A percentile compares a stretch with the other conserved stretches of the same genome.
These are phyloP conservation scores for Coemansia aciculifera DNA, from an alignment of 192 early-diverging fungal genomes.

Conservation along the genomic window DNA sequence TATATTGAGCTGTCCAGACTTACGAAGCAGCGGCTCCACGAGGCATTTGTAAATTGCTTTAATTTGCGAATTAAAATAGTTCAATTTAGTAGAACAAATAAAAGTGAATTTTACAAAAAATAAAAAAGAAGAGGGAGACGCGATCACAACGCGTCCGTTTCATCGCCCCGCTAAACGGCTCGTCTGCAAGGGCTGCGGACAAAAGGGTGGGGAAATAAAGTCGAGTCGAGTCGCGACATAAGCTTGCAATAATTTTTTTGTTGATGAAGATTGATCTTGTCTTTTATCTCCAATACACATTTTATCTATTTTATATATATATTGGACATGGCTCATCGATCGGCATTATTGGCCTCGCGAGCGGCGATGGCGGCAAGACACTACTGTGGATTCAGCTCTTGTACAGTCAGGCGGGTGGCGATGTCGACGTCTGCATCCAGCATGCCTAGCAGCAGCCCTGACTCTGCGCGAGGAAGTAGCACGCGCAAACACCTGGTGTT, in stretches of 20 bases:
- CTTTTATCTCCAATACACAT: background rate
- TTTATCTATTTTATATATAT: background rate
- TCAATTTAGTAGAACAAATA: background rate
- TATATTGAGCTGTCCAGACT: background rate
- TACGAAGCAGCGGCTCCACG: conserved; percentile 2
- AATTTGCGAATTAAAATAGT: background rate
- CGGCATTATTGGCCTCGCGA: background rate
- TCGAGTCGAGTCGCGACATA: background rate
- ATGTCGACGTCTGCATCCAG: background rate
- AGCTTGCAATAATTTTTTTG: background rate
- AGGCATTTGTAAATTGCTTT: background rate
- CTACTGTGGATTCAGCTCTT: background rate
- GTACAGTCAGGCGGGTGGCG: background rate
- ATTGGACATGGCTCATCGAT: background rate
- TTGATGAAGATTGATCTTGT: background rate
- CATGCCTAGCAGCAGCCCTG: background rate
- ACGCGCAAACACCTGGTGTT: conserved; percentile 41
- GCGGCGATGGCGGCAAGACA: background rate
- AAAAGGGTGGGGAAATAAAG: background rate
- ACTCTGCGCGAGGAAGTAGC: background rate
- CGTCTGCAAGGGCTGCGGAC: background rate
- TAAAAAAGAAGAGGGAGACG: background rate
- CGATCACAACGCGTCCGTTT: background rate
- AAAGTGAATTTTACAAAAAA: background rate
- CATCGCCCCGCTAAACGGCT: background rate